Conservation (phyloP, 163 green algal species). For the Prototheca stagnorum region DNA sequence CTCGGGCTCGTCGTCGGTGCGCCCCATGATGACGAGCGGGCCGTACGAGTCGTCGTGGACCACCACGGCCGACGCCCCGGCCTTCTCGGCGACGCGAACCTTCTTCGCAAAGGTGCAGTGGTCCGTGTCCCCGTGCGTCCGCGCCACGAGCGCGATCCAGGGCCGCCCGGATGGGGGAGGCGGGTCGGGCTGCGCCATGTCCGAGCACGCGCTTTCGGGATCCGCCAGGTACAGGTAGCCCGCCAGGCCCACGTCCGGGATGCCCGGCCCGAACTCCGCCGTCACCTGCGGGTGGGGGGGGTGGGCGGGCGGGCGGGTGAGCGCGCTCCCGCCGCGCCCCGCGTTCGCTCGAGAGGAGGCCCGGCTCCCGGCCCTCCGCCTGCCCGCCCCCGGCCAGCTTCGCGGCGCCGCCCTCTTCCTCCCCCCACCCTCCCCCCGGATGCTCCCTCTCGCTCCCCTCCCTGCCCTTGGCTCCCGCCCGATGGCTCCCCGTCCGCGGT, state of each 20-base stretch:
- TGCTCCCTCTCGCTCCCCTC: too few species aligned
- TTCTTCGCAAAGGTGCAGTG: conserved; percentile 77
- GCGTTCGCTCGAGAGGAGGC: too few species aligned
- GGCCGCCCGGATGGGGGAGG: conserved; percentile 5
- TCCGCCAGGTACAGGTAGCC: conserved; percentile 40
- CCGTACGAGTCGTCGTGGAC: conserved; percentile 59
- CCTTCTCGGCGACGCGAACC: conserved; percentile 47
- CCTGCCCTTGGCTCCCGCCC: too few species aligned
- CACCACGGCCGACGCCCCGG: conserved; percentile 53
- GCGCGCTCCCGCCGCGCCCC: too few species aligned
- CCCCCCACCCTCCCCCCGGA: too few species aligned
- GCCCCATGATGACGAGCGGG: conserved; percentile 65
- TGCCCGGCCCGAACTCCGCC: conserved; percentile 45
- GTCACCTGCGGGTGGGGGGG: neutral
- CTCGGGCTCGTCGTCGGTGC: conserved; percentile 29
- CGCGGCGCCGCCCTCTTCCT: too few species aligned
- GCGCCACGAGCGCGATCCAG: conserved; percentile 59
- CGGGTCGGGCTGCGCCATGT: conserved; percentile 13
- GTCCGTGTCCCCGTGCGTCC: conserved; percentile 31
- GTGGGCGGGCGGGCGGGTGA: too few species aligned
- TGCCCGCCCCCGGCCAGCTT: too few species aligned
- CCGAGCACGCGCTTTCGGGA: conserved; percentile 44
- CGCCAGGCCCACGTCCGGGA: conserved; percentile 33
- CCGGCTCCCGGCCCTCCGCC: too few species aligned
- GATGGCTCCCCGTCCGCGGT: too few species aligned